A percentile compares a stretch with the other conserved stretches of the same genome.
Evolutionary conservation across 2,329 filamentous ascomycete species (phyloP).

Genomic region (Ceratocystis harringtonii): DNA sequence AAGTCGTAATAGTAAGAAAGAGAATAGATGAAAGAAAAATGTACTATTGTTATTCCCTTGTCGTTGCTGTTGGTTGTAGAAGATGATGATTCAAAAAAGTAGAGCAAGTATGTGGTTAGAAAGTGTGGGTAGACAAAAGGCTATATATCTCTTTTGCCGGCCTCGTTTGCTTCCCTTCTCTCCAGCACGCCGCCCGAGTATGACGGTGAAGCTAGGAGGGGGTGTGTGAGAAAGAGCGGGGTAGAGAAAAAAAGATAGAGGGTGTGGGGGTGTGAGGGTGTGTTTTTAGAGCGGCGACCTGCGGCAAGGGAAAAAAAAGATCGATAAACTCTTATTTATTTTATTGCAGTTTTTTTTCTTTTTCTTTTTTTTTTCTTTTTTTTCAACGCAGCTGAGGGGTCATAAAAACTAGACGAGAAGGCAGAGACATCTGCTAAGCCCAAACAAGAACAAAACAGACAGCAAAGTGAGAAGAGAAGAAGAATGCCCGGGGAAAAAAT

Average conservation of each 20-base stretch:
- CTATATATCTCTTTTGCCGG: background rate
- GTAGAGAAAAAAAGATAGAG: background rate
- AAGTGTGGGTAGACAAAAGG: background rate
- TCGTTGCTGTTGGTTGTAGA: background rate
- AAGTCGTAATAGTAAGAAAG: background rate
- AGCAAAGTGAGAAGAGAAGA: background rate
- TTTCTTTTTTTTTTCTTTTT: too few species aligned
- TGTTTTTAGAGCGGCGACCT: background rate
- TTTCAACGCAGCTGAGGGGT: background rate
- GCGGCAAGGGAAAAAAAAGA: background rate
- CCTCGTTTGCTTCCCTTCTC: background rate
- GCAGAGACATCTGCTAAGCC: constrained; percentile 9
- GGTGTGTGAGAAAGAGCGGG: background rate
- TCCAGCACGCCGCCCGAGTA: background rate
- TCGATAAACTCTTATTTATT: background rate
- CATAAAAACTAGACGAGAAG: constrained; percentile 12
- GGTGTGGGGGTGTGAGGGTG: background rate
- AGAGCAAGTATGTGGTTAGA: background rate
- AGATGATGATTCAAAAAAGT: background rate
- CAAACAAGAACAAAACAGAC: constrained; percentile 3
- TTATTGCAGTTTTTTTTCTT: too few species aligned
- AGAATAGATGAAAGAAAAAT: background rate
- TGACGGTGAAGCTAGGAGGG: background rate
- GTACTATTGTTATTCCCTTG: background rate
- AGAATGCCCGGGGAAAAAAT: background rate